phyloP scores from a whole-genome alignment of 139 green algal species.

The Chlorella sp. region DNA sequence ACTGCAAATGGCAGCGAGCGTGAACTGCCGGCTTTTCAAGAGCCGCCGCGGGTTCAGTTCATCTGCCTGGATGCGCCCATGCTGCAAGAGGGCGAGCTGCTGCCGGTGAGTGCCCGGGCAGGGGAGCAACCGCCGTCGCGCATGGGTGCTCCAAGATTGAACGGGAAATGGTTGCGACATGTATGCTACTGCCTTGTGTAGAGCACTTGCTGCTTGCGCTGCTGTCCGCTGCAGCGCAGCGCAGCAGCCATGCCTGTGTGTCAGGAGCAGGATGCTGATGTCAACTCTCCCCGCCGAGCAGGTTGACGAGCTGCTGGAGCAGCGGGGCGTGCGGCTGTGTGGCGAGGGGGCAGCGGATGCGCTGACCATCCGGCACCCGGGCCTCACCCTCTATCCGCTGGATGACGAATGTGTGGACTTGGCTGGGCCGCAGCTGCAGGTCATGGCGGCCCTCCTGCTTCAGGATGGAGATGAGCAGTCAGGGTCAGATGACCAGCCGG shows the following conservation, averaged over 20 bases:
- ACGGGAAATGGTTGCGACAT: not conserved
- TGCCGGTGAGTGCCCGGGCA: not conserved
- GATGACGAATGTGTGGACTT: not conserved
- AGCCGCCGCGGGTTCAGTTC: not conserved
- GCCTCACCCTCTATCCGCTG: slow-evolving; percentile 17
- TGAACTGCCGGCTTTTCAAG: not conserved
- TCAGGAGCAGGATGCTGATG: not conserved
- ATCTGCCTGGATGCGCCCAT: not conserved
- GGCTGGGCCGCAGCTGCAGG: not conserved
- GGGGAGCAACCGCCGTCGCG: not conserved
- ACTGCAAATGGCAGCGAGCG: not conserved
- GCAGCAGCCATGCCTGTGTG: not conserved
- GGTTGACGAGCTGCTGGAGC: not conserved
- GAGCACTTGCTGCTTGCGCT: not conserved
- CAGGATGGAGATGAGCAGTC: too few species aligned
- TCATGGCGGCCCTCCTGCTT: not conserved
- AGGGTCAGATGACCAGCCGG: too few species aligned
- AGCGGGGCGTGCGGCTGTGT: not conserved
- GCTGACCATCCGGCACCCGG: not conserved
- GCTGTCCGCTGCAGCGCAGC: not conserved
- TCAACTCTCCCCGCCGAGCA: not conserved
- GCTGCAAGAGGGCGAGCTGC: not conserved
- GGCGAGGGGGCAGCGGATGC: not conserved
- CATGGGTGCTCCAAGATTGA: not conserved
- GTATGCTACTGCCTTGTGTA: too few species aligned